Base-by-base conservation (phyloP, 305 asterid genomes). In the Caryopteris hybrid region DNA sequence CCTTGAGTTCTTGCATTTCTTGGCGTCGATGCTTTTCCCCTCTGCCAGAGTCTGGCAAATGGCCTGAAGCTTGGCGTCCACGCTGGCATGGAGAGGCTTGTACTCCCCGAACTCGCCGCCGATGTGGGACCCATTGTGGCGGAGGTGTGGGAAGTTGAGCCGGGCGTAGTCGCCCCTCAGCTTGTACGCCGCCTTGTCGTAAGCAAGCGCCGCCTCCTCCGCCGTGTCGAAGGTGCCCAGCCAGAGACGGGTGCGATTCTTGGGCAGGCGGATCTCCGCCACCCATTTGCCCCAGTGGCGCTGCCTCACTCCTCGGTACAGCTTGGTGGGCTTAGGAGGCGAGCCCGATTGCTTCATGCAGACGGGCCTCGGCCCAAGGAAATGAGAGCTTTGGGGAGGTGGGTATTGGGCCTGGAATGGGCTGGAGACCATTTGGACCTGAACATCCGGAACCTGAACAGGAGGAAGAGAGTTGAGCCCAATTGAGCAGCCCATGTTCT, bases 271-370 rank as follows among this genome's bases (percentile, higher is more conserved):
- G 67, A 91, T 91, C 88, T 91, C 97, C 4, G 97, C 97, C 21
- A 91, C 97, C 97, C 97, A 88, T 68, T 91, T 91, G 0, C 97
- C 98, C 98, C 98, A 91, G 82, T 92, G 98, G 18, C 98, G 88
- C 74, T 92, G 98, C 60, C 98, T 84, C 9, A 92, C 96, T 6
- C 98, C 98, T 25, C 98, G 66, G 85, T 89, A 91, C 11, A 87
- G 88, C 72, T 91, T 91, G 9, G 78, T 71, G 68, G 96, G 91
- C 84, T 84, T 92, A 0, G 88, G 80, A 1, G 90, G 83, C 3
- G 88, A 70, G 25, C 87, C 88, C 6, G 69, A 13, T 22, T 80
- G 95, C 78, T 89, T 87, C 88, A 89, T 84, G 13, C 71, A 55
- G 13, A 86, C 62, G 45, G 92, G 86, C 79, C 73, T 74, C 0